Evolutionary conservation across 495 filamentous ascomycete species (phyloP).

Genomic region (Penicillium verhagenii): DNA sequence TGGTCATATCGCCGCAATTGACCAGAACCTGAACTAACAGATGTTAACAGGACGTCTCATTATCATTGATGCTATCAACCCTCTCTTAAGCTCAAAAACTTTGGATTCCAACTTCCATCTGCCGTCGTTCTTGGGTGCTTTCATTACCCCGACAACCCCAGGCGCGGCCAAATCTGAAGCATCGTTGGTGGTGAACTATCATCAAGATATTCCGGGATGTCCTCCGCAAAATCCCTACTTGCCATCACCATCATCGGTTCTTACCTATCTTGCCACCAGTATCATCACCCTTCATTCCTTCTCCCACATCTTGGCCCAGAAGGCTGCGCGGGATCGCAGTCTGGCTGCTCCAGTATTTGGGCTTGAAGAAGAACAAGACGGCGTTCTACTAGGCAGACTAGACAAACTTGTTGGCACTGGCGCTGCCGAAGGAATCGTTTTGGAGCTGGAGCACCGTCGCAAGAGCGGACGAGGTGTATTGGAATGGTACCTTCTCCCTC

Average conservation of each 20-base stretch:
- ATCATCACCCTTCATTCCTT: slow-evolving; percentile 63
- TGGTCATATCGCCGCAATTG: too few relatives aligned
- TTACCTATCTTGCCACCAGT: slow-evolving; percentile 68
- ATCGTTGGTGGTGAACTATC: slow-evolving; percentile 45
- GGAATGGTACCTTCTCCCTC: slow-evolving; percentile 73
- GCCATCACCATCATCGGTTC: slow-evolving; percentile 60
- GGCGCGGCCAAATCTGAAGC: slow-evolving; percentile 32
- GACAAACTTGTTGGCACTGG: slow-evolving; percentile 47
- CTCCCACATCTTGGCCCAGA: slow-evolving; percentile 64
- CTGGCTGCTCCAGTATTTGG: slow-evolving; percentile 73
- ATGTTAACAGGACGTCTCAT: slow-evolving; percentile 39
- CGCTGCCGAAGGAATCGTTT: slow-evolving; percentile 57
- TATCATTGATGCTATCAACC: slow-evolving; percentile 46
- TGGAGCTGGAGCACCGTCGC: slow-evolving; percentile 83
- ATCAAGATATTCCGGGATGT: slow-evolving; percentile 49
- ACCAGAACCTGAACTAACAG: background rate
- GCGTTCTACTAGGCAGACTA: slow-evolving; percentile 60
- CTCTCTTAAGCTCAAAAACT: slow-evolving; percentile 31
- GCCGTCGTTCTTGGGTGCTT: slow-evolving; percentile 39
- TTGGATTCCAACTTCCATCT: slow-evolving; percentile 34
- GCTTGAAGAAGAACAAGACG: slow-evolving; percentile 69
- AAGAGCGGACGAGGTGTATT: slow-evolving; percentile 73
- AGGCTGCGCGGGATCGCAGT: slow-evolving; percentile 67
- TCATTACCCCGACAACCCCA: slow-evolving; percentile 27
- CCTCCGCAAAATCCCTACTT: slow-evolving; percentile 58